Evolutionary conservation across 805 yeast genomes (phyloP).

Genomic region (Wickerhamiella azyma): DNA sequence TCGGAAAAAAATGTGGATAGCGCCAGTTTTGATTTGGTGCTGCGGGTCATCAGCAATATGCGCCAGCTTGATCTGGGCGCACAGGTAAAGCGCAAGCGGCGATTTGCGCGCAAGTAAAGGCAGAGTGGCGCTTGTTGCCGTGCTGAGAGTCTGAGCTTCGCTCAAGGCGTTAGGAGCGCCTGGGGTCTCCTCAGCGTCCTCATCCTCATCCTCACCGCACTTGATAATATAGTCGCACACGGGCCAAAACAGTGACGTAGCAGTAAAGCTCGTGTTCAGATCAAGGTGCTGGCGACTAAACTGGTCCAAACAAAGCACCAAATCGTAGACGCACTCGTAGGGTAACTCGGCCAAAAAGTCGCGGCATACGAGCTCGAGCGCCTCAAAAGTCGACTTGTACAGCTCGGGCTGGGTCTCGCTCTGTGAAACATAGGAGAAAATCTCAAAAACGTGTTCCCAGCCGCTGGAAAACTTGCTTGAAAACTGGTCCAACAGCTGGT

Average conservation of each 20-base stretch:
- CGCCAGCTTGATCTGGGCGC: conserved; percentile 48
- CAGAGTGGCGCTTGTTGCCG: too few relatives aligned
- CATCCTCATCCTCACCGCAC: not conserved
- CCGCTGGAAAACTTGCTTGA: conserved; percentile 49
- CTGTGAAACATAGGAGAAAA: conserved; percentile 26
- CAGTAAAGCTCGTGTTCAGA: conserved; percentile 76
- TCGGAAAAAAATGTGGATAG: conserved; percentile 77
- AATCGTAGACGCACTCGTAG: conserved; percentile 40
- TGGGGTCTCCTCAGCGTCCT: not conserved
- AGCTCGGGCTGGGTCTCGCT: conserved; percentile 28
- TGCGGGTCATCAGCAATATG: conserved; percentile 50
- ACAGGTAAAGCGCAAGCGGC: conserved; percentile 39
- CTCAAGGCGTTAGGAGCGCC: too few relatives aligned
- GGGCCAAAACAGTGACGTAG: conserved; percentile 85
- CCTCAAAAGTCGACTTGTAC: conserved; percentile 60
- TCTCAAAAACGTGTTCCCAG: conserved; percentile 61
- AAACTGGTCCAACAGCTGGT: conserved; percentile 61
- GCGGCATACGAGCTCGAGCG: conserved; percentile 69
- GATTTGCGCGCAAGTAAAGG: too few relatives aligned
- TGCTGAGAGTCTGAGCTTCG: too few relatives aligned
- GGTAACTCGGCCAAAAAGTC: conserved; percentile 73
- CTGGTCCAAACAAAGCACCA: conserved; percentile 58
- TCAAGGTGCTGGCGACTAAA: conserved; percentile 63
- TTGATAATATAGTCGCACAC: conserved; percentile 56
- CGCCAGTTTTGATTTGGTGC: conserved; percentile 76